Base-by-base conservation (phyloP, 2,329 filamentous ascomycete genomes). In the Fusarium dlaminii region DNA sequence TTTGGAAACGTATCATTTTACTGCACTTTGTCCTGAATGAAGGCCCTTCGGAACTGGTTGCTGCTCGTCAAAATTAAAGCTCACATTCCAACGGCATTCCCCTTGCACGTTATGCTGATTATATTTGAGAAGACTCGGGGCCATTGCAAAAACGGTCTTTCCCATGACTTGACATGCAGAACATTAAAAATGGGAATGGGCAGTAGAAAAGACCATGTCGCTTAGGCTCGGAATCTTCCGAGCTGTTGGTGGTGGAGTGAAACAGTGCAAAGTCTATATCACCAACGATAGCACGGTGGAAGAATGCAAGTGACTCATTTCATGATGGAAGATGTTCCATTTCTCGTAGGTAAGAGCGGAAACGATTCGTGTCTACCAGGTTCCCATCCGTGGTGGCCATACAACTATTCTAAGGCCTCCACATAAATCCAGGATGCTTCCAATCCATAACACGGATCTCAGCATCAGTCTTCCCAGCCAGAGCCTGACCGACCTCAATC, bases 341-440 rank as follows among this genome's bases (percentile, higher is more conserved):
- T 20, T 34, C 9, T 10, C 3, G 1, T 14, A 13, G 8, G 3
- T 5, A 29, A 29, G 5, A 29, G n/a, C 24, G 12, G 10, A 8
- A 12, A 18, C 5, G 2, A 5, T 18, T 22, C 1, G 11, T 1
- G 3, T 29, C 30, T 32, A 11, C 20, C 1, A 3, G 5, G 3
- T 5, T 11, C 2, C 8, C 5, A 4, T 18, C 7, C 5, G 4
- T 14, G 0, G 6, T n/a, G 11, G 24, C 5, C 8, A 4, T 13
- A 1, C 14, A 4, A 11, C 1, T 20, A 36, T 20, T 3, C 20
- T 68, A 68, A 10, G 65, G 66, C 48, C 66, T 56, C 66, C 66
- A 69, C 49, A 51, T 55, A 15, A 69, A 69, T 5, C 66, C 66
- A 30, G 66, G 65, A 39, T 69, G 66, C 12, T 69, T 69, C 66